Base-by-base conservation (phyloP, 129 eudicot genomes). In the Artemisia tridentata region DNA sequence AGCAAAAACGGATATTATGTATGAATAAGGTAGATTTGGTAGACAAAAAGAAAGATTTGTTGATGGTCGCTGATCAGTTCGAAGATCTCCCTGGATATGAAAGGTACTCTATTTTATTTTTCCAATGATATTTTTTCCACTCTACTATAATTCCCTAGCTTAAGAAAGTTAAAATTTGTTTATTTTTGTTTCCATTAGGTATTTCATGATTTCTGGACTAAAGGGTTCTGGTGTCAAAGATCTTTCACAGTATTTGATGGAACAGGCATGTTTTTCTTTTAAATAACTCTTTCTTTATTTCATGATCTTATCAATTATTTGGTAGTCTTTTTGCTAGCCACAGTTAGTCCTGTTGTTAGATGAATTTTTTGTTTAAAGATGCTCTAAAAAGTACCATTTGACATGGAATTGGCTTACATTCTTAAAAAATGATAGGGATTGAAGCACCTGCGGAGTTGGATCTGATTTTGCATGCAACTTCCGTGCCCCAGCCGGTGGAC, bases 21-120 rank as follows among this genome's bases (percentile, higher is more conserved):
- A 93, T 93, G 90, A 93, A 93, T 72, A 93, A 93, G 77, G 86
- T 87, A n/a, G 98, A 90, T 68, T 80, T 93, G 87, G 92, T 93
- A 66, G 86, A 84, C 73, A 87, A 93, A 63, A 89, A 90, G 95
- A 89, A 84, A 58, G 96, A 90, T 76, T 71, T 90, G 72, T 68
- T 86, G 69, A 84, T 79, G 82, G 90, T 90, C 64, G 88, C 86
- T 4, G 85, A 90, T 50, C 75, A 86, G 61, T 90, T 86, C 45
- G 82, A 90, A 72, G 90, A 90, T 77, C 86, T 90, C 62, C 84
- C 88, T 52, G 96, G 90, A 75, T 93, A 89, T 79, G 98, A 89
- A 62, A 89, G 80, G 97, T 85, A 83, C 2, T 79, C 19, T 17
- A 64, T 18, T 43, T 59, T 15, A 0, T 71, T 47, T 6, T 18